Percentiles rank a stretch among this genome's conserved stretches.
These are phyloP conservation scores for Candida sakaeoensis DNA, from an alignment of 805 yeast species.

Conservation along the genomic window DNA sequence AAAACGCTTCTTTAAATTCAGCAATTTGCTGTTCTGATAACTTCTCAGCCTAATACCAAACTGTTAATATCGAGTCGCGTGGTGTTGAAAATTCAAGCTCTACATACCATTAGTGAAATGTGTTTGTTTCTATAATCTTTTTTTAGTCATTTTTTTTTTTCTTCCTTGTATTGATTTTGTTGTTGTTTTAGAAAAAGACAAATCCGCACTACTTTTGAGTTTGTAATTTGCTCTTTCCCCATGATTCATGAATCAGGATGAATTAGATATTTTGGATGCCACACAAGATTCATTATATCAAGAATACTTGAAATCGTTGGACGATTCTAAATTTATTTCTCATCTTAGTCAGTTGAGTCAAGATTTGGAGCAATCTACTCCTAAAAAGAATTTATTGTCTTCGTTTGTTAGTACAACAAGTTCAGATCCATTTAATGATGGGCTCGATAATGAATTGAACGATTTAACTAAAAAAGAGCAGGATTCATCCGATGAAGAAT, in stretches of 20 bases:
- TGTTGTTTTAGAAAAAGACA: conserved; percentile 1
- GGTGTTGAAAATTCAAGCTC: no score
- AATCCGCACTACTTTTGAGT: neutral
- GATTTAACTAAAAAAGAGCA: conserved; percentile 5
- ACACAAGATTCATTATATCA: conserved; percentile 8
- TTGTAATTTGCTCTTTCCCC: neutral
- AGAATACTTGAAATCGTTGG: conserved; percentile 17
- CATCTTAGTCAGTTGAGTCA: conserved; percentile 14
- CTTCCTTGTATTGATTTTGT: neutral
- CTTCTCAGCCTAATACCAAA: conserved; percentile 65
- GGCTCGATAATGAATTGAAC: conserved; percentile 15
- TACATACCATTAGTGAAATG: conserved; percentile 10
- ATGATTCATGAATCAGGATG: conserved; percentile 7
- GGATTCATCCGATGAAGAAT: conserved; percentile 12
- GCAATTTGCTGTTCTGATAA: conserved; percentile 94
- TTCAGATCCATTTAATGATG: conserved; percentile 23
- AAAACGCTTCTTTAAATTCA: conserved; percentile 96
- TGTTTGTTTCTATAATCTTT: neutral
- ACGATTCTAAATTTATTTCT: conserved; percentile 17
- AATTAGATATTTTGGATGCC: neutral
- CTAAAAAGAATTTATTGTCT: conserved; percentile 1
- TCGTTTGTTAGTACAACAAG: conserved; percentile 10
- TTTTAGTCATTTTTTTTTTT: neutral
- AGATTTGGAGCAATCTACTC: conserved; percentile 7
- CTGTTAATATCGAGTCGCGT: conserved; percentile 17